Base-by-base conservation (phyloP, 1,284 basidiomycete species). In the Cryptococcus depauperatus region DNA sequence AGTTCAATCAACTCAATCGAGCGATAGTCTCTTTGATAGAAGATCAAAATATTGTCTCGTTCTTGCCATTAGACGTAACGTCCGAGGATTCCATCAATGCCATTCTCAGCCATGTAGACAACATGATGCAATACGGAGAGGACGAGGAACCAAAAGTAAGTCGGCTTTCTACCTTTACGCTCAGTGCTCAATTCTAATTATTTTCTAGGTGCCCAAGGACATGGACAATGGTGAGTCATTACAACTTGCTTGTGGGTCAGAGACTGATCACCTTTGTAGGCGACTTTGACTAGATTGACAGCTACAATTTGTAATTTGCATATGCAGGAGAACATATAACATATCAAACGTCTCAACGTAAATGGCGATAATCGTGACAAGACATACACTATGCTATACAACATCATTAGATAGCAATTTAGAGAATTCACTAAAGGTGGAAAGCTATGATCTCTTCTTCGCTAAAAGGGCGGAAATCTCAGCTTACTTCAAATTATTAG, bases 21-120 rank as follows among this genome's bases (percentile, higher is more conserved):
- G 93, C 93, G 1, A 84, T 99, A 46, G 95, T 95, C 3, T 85
- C 92, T 59, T 74, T 98, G 58, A 97, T 99, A 66, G 91, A 97
- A 68, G 95, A 98, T 65, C 92, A 97, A 68, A 93, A 92, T 40
- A 79, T 99, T 46, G 95, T 99, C 4, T 91, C 89, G 2, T 99
- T 99, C 75, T 74, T 98, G 32, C 92, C 95, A 1, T 77, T 98
- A 35, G 90, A 99, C 70, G 80, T 96, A 41, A 84, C 88, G 3
- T 80, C 82, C 52, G 81, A 92, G 42, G 90, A 96, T 59, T 91
- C 87, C 8, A 76, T 99, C 40, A 87, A 89, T 62, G 83, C 80
- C 1, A 82, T 97, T 11, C 77, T 98, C 41, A 91, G 88, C 63
- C 91, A 97, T 67, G 85, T 99, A 48, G 95, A 99, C 73, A 92